Base-by-base conservation (phyloP, 305 asterid genomes). In the Salvia sclarea region DNA sequence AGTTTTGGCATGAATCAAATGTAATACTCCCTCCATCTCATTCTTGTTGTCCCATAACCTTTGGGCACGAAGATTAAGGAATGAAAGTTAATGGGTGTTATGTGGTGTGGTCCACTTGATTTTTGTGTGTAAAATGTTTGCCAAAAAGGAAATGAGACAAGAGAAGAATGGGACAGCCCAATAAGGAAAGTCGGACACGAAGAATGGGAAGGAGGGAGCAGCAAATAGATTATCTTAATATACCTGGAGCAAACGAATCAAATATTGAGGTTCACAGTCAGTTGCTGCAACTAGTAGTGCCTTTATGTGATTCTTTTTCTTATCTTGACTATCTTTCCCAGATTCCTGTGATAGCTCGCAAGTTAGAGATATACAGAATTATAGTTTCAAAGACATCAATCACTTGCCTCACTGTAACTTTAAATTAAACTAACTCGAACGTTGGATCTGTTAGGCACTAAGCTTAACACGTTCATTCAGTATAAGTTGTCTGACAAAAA, bases 231-330 rank as follows among this genome's bases (percentile, higher is more conserved):
- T 17, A 44, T 38, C 38, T 44, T 41, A 68, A 31, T 67, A 70
- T 60, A 94, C 98, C 96, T 94, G 96, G 79, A 94, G 98, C 66
- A 91, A 82, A 70, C 99, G 92, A 76, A 91, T 88, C 89, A 94
- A 76, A 83, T 84, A 91, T 64, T 81, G 95, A 78, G 98, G 98
- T 84, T 95, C 98, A 78, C 97, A 88, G 80, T 88, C 98, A 71
- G 92, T 89, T 25, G 99, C 97, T 53, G 98, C 99, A 69, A 91
- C 99, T 56, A 95, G 84, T 60, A 95, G 80, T 48, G 78, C 88
- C 82, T 88, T 91, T 76, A 95, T 91, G 80, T 82, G 89, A 75
- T 84, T 86, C 89, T 89, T 95, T 79, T 88, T 95, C 82, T 95
- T 95, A 61, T 85, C 95, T 77, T 88, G 94, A 76, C 97, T 86